Conservation (phyloP, 2,329 filamentous ascomycete species). For the Xylaria sp. region DNA sequence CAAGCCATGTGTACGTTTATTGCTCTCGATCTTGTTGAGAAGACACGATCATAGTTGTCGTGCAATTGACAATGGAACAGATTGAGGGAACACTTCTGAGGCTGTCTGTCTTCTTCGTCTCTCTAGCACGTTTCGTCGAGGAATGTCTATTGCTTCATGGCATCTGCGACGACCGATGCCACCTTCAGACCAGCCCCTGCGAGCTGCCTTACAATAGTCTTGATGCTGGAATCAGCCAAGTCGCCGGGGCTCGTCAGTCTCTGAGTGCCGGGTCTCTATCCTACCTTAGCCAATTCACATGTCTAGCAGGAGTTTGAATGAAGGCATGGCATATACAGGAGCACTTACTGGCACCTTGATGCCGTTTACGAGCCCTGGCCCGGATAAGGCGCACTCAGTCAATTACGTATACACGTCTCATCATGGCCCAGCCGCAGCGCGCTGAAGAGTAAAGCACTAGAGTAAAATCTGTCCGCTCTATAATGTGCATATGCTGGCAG, state of each 20-base stretch:
- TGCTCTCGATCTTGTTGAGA: neutral
- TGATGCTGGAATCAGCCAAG: neutral
- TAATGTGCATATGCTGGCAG: neutral
- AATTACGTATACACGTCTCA: neutral
- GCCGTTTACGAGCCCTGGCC: neutral
- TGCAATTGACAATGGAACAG: neutral
- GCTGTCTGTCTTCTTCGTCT: neutral
- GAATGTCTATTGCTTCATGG: no score
- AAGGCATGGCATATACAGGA: neutral
- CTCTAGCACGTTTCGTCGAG: neutral
- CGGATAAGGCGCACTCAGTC: neutral
- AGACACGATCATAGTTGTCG: neutral
- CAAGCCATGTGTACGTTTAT: neutral
- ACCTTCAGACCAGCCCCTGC: neutral
- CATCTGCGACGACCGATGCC: neutral
- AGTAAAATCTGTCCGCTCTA: neutral
- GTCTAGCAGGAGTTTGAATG: neutral
- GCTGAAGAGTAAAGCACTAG: neutral
- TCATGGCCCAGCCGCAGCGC: neutral
- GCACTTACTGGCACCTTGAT: neutral
- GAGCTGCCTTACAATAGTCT: neutral
- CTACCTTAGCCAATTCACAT: neutral
- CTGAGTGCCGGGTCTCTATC: neutral
- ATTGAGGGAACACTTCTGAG: neutral
- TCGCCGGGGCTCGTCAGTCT: neutral